Base-by-base conservation (phyloP, 148 eudicot species). In the Chenopodium formosanum region DNA sequence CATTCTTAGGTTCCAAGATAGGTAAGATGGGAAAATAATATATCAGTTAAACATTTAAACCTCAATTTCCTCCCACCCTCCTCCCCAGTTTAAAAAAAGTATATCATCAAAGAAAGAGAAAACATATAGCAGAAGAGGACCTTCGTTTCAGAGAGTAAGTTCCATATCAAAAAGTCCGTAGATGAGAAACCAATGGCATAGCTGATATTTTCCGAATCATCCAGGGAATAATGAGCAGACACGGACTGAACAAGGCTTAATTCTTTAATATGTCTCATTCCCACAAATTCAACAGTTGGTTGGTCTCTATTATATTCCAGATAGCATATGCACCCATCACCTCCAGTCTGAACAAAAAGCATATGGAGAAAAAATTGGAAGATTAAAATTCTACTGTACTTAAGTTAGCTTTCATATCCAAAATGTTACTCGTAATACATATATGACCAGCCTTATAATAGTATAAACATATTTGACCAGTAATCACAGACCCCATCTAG, bases 271-370 rank as follows among this genome's bases (percentile, higher is more conserved):
- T 89, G 95, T 84, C 91, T 96, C 98, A 96, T 92, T 80, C 99
- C 99, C 82, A 89, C 88, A 83, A 96, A 96, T 72, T 92, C 98
- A 88, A 94, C 79, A 66, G 56, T 90, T 64, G 80, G 84, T 48
- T 71, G 85, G 73, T 84, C 88, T 83, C 82, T 83, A 71, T 87
- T 88, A 86, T 94, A 90, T 80, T 92, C 94, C 84, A 96, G 84
- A 85, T 91, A 89, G 92, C 99, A 96, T 80, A 94, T 92, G 90
- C 99, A 96, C 76, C 99, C 98, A 94, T 96, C 99, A 83, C 89
- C 97, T 86, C 99, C 99, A 66, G 95, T 92, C 98, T 96, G 90
- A 82, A 83, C 27, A 50, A 72, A 79, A 70, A 16, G 19, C 8
- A 74, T 56, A 82, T 1, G 13, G 48, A 75, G 46, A 63, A 48